Evolutionary conservation across 257 asterid species (phyloP), one percentile per base, ranked within the genome.

Genomic region (Paraleonurus japonicus): DNA sequence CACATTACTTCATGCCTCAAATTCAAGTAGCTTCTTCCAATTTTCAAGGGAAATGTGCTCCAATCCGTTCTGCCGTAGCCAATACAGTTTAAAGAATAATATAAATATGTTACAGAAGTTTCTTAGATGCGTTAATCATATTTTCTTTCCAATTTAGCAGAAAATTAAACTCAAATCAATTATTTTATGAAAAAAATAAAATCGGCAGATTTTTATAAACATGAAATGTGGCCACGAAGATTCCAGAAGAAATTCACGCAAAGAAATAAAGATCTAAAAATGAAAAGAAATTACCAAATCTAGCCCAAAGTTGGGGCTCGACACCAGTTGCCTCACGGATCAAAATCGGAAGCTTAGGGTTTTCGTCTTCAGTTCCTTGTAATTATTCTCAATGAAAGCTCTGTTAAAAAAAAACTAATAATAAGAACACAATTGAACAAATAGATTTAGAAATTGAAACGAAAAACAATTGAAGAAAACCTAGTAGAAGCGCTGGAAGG

Each of bases 231-330:
- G 15, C 63, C 30, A 47, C 20, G 8, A 30, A 20, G 20, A 54
- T 59, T 54, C 20, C 59, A 26, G 30, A 51, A 28, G 12, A 8
- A 47, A 39, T 43, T 58, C 27, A 7, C 13, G 45, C 35, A 35
- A 11, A 13, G 13, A 57, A 59, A 67, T 47, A 33, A 15, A 19
- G 69, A 76, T 69, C 74, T 30, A 15, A 12, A 65, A 66, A 19
- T 19, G 65, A 22, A 11, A 1, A 47, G 7, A 61, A 48, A 35
- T 67, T 84, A 92, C 98, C 98, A 69, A 77, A 90, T 92, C 98
- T 86, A 22, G 96, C 98, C 98, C 98, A 92, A 20, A 92, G 96
- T 83, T 90, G 98, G 70, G 98, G 98, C 76, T 90, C 95, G 69
- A 82, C 81, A 53, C 89, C 88, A 19, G 81, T 63, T 33, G 92